Evolutionary conservation across 2,329 filamentous ascomycete genomes (phyloP).

Genomic region (Aureobasidium sp.): DNA sequence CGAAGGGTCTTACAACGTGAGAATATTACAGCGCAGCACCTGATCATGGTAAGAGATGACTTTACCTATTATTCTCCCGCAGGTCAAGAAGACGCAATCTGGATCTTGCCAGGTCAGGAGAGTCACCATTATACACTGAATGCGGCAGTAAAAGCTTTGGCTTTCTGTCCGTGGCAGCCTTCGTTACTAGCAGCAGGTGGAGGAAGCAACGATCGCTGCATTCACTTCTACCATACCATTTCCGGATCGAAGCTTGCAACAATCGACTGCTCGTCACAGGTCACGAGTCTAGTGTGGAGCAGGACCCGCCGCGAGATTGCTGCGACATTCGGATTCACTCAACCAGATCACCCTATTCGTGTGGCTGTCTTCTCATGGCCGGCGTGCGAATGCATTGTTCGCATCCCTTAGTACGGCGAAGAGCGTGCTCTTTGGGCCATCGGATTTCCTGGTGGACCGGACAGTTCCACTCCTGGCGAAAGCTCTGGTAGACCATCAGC

Average conservation of each 20-base stretch:
- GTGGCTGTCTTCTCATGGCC: conserved; percentile 96
- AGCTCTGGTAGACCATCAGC: not conserved
- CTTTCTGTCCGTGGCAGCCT: conserved; percentile 91
- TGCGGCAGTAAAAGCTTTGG: conserved; percentile 91
- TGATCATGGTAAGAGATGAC: conserved; percentile 20
- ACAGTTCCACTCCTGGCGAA: conserved; percentile 27
- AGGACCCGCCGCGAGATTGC: conserved; percentile 78
- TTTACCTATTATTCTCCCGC: conserved; percentile 3
- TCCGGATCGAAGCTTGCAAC: conserved; percentile 80
- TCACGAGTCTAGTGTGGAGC: conserved; percentile 89
- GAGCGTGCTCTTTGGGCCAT: conserved; percentile 82
- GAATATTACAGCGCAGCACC: not conserved
- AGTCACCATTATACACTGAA: conserved; percentile 70
- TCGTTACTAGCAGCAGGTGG: conserved; percentile 84
- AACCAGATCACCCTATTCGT: conserved; percentile 80
- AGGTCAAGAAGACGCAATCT: conserved; percentile 27
- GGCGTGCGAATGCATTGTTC: conserved; percentile 75
- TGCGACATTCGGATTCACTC: conserved; percentile 88
- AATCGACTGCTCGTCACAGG: conserved; percentile 87
- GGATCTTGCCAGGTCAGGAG: conserved; percentile 35
- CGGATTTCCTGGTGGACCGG: conserved; percentile 64
- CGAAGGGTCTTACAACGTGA: conserved; percentile 45
- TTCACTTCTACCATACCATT: conserved; percentile 87
- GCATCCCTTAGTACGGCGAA: conserved; percentile 75
- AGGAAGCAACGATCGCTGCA: conserved; percentile 88